Evolutionary conservation across 1,139 yeast species (phyloP), one percentile per base, ranked within the genome.

Genomic region (Debaryomycetaceae sp.): DNA sequence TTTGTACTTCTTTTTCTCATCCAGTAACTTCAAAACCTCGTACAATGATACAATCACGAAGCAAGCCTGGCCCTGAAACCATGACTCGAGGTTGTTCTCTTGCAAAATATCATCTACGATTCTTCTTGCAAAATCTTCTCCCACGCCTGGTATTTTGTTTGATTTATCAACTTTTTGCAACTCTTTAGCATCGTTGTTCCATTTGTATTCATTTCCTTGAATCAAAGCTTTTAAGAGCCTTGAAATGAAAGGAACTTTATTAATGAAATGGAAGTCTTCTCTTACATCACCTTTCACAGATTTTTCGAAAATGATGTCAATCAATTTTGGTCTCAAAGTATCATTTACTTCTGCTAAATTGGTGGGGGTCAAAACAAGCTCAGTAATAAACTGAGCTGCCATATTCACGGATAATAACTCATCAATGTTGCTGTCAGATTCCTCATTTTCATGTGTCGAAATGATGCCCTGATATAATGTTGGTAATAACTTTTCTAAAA

Each of bases 301-400:
- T 34, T 58, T 53, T 16, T 75, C 78, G 41, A 81, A 70, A 7
- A 87, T 66, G 9, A 73, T 69, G 36, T 75, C 73, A n/a, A 86
- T 53, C 29, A 87, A 72, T 40, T 70, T 62, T 18, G 70, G 65
- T 65, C 83, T 78, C 36, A 67, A 59, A 2, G 55, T 58, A 14
- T 56, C 53, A 40, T 75, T 75, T 14, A 76, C 70, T 34, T 71
- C 73, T 13, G 66, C 73, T 42, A 65, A 70, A 6, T 77, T 78
- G 38, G 80, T 77, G 5, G 63, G 51, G 16, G 74, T 67, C 45
- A 87, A 72, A 40, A 89, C 65, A 26, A 87, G 72, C 63, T 91
- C 98, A 32, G 85, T 73, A 39, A 87, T 69, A 47, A 87, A 83
- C 63, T 92, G 98, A 29, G 94, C 77, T 24, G 96, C 96, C 46